Base-by-base conservation (phyloP, 1,284 basidiomycete species). In the Pisolithus thermaeus region DNA sequence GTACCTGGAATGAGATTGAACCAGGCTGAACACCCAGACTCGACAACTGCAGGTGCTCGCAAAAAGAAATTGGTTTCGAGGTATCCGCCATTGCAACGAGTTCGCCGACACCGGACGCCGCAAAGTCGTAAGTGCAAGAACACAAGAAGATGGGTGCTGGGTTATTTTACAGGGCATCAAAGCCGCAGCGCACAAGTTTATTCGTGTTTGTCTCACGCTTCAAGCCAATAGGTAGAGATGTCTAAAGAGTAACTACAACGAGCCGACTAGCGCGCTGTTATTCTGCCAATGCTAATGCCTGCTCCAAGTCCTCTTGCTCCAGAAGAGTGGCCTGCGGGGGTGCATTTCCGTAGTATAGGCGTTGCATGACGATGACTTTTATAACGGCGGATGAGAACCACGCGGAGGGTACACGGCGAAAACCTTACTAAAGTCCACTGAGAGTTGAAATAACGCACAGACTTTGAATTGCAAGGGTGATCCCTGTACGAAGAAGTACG, bases 1-100 rank as follows among this genome's bases (percentile, higher is more conserved):
- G 63, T 62, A 88, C 89, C 83, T 97, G 94, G 76, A 99, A 99
- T 36, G 92, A 94, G 68, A 99, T 99, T 58, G 92, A 96, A 56
- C 90, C 86, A 49, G 96, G 94, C 72, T 98, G 93, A 60, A 99
- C 83, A 61, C 95, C 96, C 60, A 99, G 77, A 68, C 92, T 93
- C 32, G 95, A 95, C 66, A 99, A 89, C 78, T 99, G 92, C 32
- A 92, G 73, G 66, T 91, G 89, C 70, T 92, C 89, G 73, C 85
- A 87, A 68, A 90, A 90, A 37, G 86, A 77, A 64, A 90, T 90
- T 46, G 87, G 87, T 75, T 88, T 89, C 59, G 83, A 70, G 52
- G 56, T 64, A 61, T 79, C 72, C 43, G 68, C 61, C 75, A 76
- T 77, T 41, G 50, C 50, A 37, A 57, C 51, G 35, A 46, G 41